Evolutionary conservation across 176 grass and related monocot genomes (phyloP).

Genomic region (Calamus simplicifolius): DNA sequence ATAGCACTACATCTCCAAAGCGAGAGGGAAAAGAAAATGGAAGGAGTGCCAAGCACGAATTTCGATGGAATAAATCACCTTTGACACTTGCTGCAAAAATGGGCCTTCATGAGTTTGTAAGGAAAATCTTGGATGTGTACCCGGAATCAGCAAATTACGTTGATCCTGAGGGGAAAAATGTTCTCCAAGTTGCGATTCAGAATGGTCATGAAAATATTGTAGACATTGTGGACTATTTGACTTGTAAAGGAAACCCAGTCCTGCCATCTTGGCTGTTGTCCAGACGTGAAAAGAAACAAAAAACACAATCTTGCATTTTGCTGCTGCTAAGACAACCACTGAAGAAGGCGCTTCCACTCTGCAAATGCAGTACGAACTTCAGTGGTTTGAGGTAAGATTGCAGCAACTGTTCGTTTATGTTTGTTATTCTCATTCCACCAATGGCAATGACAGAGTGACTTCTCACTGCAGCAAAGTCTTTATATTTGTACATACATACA

Average conservation of each 20-base stretch:
- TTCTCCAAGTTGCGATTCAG: slow-evolving; percentile 19
- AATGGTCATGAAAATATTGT: slow-evolving; percentile 14
- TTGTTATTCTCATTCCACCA: too few relatives aligned
- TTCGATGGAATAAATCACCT: slow-evolving; percentile 16
- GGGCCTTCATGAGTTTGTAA: slow-evolving; percentile 26
- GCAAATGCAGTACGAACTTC: slow-evolving; percentile 22
- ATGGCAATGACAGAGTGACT: too few relatives aligned
- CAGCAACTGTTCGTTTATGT: too few relatives aligned
- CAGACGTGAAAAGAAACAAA: neutral
- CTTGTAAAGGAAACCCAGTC: neutral
- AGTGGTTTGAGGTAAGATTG: slow-evolving; percentile 21
- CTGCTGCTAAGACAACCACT: neutral
- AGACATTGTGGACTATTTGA: neutral
- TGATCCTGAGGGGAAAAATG: slow-evolving; percentile 13
- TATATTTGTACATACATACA: too few relatives aligned
- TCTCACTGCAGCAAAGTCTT: too few relatives aligned
- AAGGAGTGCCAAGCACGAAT: too few relatives aligned
- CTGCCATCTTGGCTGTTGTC: slow-evolving; percentile 14
- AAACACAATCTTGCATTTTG: slow-evolving; percentile 32
- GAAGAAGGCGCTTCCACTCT: neutral
- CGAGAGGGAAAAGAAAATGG: too few relatives aligned
- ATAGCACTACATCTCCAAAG: too few relatives aligned
- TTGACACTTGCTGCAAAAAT: slow-evolving; percentile 15
- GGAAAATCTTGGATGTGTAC: slow-evolving; percentile 2
- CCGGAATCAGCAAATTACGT: slow-evolving; percentile 19